Evolutionary conservation across 106 monocot genomes (phyloP), one percentile per base, ranked within the genome.

Genomic region (Dendrobium officinale): DNA sequence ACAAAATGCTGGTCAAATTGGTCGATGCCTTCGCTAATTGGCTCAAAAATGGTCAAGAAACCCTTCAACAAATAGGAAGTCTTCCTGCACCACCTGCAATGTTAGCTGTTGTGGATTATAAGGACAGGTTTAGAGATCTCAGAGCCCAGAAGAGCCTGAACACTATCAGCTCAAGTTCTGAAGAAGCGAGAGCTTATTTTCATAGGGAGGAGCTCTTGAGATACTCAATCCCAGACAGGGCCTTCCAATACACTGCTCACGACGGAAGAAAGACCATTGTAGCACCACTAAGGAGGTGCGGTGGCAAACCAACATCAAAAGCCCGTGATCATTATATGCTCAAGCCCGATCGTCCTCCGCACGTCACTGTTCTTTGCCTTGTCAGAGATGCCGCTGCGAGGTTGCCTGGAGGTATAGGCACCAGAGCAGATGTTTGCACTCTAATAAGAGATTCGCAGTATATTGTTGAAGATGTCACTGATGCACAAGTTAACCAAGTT

Each of bases 1-100:
- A 99, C 77, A 99, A 99, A 80, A 93, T 91, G 89, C 88, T 99
- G 77, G 98, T 95, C 31, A 99, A 95, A 78, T 84, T 99, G 80
- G 98, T 99, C 73, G 98, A 99, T 86, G 86, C 98, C 51, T 99
- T 99, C 86, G 95, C 98, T 40, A 99, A 93, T 82, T 99, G 98
- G 98, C 79, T 95, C 20, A 99, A 99, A 81, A 86, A 80, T 82
- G 91, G 95, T 20, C 98, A 95, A 74, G 98, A 95, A 81, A 95
- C 88, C 31, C 95, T 99, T 73, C 91, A 91, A 67, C 91, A 99
- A 81, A 95, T 99, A 47, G 98, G 95, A 79, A 89, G 85, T 78
- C 91, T 99, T 79, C 98, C 98, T 45, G 81, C 91, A 70, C 98
- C 95, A 49, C 95, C 98, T 42, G 77, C 79, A 13, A 75, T 82